Evolutionary conservation across 305 asterid genomes (phyloP).

Genomic region (Petunia hybrid): DNA sequence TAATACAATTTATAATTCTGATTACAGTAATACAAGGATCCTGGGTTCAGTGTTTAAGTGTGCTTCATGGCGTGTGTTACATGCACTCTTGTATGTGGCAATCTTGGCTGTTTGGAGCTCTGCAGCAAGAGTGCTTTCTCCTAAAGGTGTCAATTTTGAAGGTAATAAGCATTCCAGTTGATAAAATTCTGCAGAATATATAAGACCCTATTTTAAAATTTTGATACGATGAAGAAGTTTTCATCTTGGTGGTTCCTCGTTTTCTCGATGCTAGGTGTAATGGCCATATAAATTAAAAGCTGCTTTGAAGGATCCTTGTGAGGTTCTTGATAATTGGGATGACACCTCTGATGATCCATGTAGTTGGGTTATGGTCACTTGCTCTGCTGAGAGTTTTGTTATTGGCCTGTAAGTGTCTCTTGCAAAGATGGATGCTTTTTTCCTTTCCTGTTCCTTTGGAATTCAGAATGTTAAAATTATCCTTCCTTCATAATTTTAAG

Average conservation of each 20-base stretch:
- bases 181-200: background rate
- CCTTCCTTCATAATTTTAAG: background rate
- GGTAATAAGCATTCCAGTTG: conserved; percentile 48
- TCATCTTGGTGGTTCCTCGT: background rate
- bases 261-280: conserved; percentile 80
- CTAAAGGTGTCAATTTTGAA: conserved; percentile 98
- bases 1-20: too few species aligned
- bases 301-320: conserved; percentile 83
- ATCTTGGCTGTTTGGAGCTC: conserved; percentile 56
- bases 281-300: conserved; percentile 60
- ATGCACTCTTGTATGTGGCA: conserved; percentile 45
- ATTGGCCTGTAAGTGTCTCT: conserved; percentile 79
- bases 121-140: conserved; percentile 68
- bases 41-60: too few species aligned
- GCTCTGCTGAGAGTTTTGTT: conserved; percentile 79
- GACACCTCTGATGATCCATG: conserved; percentile 96
- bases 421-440: background rate
- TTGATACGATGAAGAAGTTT: too few species aligned
- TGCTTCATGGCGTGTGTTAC: too few species aligned
- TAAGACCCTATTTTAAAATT: background rate
- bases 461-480: too few species aligned
- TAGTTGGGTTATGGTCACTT: conserved; percentile 98
- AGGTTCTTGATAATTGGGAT: conserved; percentile 97
- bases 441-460: too few species aligned
- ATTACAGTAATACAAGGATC: too few species aligned